Conservation (phyloP, 2,329 filamentous ascomycete species). For the Cladosporium halotolerans region DNA sequence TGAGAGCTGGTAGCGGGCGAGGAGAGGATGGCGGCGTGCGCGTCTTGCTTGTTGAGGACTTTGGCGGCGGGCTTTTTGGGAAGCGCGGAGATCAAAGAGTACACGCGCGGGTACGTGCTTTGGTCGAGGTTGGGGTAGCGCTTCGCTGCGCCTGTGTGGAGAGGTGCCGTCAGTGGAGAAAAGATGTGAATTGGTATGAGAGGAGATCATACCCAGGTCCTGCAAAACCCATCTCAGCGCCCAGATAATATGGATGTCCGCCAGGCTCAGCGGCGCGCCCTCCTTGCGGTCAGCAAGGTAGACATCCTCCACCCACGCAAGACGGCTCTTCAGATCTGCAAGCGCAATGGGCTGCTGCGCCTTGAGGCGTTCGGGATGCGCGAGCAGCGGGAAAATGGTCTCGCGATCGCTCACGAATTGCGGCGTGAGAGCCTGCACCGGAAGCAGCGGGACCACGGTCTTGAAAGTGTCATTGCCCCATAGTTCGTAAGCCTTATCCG, state of each 20-base stretch:
- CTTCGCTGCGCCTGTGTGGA: neutral
- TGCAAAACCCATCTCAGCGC: neutral
- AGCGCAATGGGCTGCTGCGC: conserved; percentile 11
- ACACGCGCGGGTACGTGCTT: conserved; percentile 13
- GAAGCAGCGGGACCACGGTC: conserved; percentile 20
- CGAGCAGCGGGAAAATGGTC: conserved; percentile 15
- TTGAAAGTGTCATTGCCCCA: conserved; percentile 23
- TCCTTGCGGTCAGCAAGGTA: conserved; percentile 17
- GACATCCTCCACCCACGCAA: conserved; percentile 19
- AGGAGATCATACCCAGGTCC: neutral
- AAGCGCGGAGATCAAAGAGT: conserved; percentile 13
- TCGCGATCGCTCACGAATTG: conserved; percentile 14
- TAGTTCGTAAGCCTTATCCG: conserved; percentile 25
- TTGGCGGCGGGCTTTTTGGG: neutral
- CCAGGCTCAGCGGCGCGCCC: conserved; percentile 14
- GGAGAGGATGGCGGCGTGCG: no score
- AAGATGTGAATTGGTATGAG: neutral
- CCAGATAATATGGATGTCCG: conserved; percentile 18
- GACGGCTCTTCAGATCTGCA: conserved; percentile 15
- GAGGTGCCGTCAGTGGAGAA: neutral
- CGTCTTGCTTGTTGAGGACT: no score
- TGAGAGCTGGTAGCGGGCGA: no score
- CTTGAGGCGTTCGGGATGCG: conserved; percentile 5
- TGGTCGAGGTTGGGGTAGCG: neutral
- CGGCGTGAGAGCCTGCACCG: conserved; percentile 13